Evolutionary conservation across 139 green algal genomes (phyloP), one percentile per base, ranked within the genome.

Genomic region (Ettlia oleoabundans): DNA sequence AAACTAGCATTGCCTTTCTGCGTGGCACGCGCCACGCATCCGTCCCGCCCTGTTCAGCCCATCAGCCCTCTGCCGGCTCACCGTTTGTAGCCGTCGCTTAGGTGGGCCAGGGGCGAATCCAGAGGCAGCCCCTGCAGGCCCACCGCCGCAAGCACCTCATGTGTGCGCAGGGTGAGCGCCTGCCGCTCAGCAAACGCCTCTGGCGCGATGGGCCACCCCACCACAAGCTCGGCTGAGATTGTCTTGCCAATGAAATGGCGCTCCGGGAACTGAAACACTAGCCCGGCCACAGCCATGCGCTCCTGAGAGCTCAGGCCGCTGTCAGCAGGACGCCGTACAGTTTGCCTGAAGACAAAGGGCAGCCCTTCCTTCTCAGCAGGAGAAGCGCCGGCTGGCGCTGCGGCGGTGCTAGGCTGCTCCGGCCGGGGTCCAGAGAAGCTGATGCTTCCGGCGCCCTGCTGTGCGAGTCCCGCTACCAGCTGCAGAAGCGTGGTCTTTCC

Each of bases 231-330:
- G 62, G 85, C 66, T 26, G 35, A 70, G 32, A 90, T 33, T 0
- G 74, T 91, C 26, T 26, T 77, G 1, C 92, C 95, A 30, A 99
- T 80, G 86, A 99, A 98, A 82, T 99, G 95, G 35, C 96, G 89
- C 91, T 98, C 95, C 4, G 96, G 96, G 76, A 98, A 98, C 89
- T 99, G 96, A 76, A 99, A 99, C 30, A 98, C 95, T 30, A 99
- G 84, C 0, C 96, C 95, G 19, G 93, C 89, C 43, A 89, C 74
- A 42, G 82, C 63, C 58, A 86, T 78, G 26, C 90, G 82, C 38
- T 77, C 69, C 35, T 80, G 40, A 0, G 61, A 41, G 1, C 62
- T 41, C 58, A 83, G 33, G 32, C 32, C 41, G 53, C n/a, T n/a
- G n/a, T n/a, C n/a, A n/a, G n/a, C n/a, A n/a, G n/a, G n/a, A n/a